A percentile compares a stretch with the other conserved stretches of the same genome.
Evolutionary conservation across 163 green algal genomes (phyloP).

Genomic region (Picocystis sp.): DNA sequence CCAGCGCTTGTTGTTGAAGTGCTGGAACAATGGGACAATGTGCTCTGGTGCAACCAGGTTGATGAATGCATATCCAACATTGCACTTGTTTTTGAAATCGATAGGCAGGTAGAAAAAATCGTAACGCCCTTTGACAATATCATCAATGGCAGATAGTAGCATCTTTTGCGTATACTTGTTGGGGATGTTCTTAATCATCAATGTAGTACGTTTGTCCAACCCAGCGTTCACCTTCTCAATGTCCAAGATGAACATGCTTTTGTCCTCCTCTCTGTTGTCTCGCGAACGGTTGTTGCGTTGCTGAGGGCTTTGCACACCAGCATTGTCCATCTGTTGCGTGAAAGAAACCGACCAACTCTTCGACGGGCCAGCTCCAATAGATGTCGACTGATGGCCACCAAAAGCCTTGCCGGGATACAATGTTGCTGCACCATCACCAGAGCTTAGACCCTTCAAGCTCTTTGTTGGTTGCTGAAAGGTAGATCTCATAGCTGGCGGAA

Average conservation of each 20-base stretch:
- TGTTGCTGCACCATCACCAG: too few species aligned
- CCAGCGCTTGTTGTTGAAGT: slow-evolving; percentile 85
- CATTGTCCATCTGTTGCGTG: too few species aligned
- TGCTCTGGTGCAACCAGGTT: slow-evolving; percentile 68
- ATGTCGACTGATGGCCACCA: too few species aligned
- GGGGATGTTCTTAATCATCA: slow-evolving; percentile 99
- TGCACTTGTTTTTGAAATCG: slow-evolving; percentile 99
- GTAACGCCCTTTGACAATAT: slow-evolving; percentile 68
- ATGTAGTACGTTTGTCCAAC: slow-evolving; percentile 79
- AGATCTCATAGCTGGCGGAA: not conserved
- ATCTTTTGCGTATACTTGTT: slow-evolving; percentile 99
- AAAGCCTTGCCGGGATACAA: too few species aligned
- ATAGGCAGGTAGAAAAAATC: slow-evolving; percentile 99
- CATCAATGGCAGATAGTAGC: slow-evolving; percentile 65
- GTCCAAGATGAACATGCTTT: slow-evolving; percentile 52
- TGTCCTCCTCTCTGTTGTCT: slow-evolving; percentile 3
- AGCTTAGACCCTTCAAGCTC: too few species aligned
- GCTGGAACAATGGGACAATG: slow-evolving; percentile 63
- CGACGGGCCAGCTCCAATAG: too few species aligned
- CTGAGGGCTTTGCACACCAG: too few species aligned
- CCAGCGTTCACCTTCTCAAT: slow-evolving; percentile 42
- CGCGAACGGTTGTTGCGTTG: not conserved
- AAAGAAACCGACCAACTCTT: too few species aligned
- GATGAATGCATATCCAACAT: slow-evolving; percentile 99
- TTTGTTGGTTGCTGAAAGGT: too few species aligned